Evolutionary conservation across 768 basidiomycete species (phyloP).

Genomic region (Vararia minispora): DNA sequence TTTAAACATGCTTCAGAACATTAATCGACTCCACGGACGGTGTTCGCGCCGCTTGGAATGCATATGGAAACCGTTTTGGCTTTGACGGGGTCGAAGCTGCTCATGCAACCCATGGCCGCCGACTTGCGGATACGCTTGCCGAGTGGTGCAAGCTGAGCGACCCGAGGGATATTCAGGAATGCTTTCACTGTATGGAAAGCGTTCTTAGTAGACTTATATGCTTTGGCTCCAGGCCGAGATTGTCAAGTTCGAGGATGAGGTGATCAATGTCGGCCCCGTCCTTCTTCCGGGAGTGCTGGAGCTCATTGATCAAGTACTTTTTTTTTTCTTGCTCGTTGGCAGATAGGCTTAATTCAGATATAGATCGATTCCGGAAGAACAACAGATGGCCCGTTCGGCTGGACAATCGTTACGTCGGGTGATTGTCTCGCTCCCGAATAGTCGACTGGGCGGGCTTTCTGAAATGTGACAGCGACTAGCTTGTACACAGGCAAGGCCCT

Average conservation of each 20-base stretch:
- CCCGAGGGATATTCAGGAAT: constrained; percentile 43
- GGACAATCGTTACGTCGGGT: constrained; percentile 87
- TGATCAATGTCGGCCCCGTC: constrained; percentile 50
- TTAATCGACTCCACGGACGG: constrained; percentile 80
- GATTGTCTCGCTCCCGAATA: neutral
- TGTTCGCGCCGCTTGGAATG: constrained; percentile 67
- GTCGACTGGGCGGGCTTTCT: too few species aligned
- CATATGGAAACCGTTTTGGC: constrained; percentile 51
- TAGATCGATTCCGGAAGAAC: constrained; percentile 15
- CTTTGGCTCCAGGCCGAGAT: constrained; percentile 58
- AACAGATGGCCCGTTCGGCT: constrained; percentile 31
- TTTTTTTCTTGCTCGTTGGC: too few species aligned
- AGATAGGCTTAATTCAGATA: too few species aligned
- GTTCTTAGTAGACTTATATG: too few species aligned
- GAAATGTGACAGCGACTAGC: constrained; percentile 51
- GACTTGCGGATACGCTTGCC: constrained; percentile 64
- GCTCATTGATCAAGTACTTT: constrained; percentile 43
- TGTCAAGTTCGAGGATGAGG: constrained; percentile 67
- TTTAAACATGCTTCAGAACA: constrained; percentile 31
- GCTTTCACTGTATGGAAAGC: constrained; percentile 11
- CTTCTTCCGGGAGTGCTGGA: constrained; percentile 55
- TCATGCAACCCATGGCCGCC: constrained; percentile 62
- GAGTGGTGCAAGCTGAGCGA: constrained; percentile 57
- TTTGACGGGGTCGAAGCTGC: constrained; percentile 35
- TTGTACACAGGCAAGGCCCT: constrained; percentile 63